phyloP scores from a whole-genome alignment of 2,329 filamentous ascomycete genomes.

The Fusarium sp. region DNA sequence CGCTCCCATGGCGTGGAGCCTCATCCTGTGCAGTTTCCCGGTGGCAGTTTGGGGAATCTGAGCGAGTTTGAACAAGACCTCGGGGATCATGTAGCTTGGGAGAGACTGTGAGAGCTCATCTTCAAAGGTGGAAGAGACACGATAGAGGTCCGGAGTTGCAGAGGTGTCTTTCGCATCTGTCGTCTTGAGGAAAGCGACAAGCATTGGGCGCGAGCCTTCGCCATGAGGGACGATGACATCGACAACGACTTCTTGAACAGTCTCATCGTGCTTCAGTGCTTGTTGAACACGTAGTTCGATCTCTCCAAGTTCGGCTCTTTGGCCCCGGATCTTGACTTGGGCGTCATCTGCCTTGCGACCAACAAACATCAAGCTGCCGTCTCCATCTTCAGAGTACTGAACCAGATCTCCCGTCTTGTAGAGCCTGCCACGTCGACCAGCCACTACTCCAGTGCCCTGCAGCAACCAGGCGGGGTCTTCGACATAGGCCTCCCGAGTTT shows the following conservation, averaged over 20 bases:
- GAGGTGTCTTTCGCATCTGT: background rate
- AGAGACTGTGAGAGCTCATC: conserved; percentile 6
- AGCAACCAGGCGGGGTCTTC: background rate
- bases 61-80: conserved; percentile 16
- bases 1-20: conserved; percentile 10
- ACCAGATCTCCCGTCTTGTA: conserved; percentile 63
- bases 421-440: background rate
- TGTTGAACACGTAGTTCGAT: conserved; percentile 29
- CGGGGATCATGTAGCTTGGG: conserved; percentile 35
- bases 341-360: conserved; percentile 61
- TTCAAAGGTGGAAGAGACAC: background rate
- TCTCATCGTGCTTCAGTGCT: background rate
- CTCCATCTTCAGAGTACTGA: conserved; percentile 45
- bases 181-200: conserved; percentile 8
- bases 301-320: conserved; percentile 60
- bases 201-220: background rate
- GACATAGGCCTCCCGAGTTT: background rate
- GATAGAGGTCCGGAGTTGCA: background rate
- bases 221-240: conserved; percentile 12
- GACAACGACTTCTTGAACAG: background rate
- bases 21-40: conserved; percentile 27
- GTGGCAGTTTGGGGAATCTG: conserved; percentile 23
- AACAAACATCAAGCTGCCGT: conserved; percentile 51
- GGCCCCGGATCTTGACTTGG: conserved; percentile 70
- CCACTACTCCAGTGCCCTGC: background rate